Evolutionary conservation across 768 basidiomycete genomes (phyloP), one percentile per base, ranked within the genome.

Genomic region (Nidularia pulvinata): DNA sequence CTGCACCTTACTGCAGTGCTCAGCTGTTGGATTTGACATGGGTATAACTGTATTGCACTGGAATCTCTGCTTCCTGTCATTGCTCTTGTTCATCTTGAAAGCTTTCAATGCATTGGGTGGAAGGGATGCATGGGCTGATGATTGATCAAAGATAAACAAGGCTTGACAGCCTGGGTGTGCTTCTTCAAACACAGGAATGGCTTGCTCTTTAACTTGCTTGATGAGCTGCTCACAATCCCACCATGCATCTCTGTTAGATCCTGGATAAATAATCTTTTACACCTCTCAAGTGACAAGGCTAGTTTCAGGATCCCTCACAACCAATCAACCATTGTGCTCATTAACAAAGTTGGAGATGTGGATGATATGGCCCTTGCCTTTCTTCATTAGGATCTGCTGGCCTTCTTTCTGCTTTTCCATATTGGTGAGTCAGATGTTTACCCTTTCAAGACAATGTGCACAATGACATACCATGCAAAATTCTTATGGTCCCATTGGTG

Each of bases 291-390:
- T 43, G 42, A 69, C 57, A 6, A 51, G 46, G 10, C 66, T 62
- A 53, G 51, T 33, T 22, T 42, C 44, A n/a, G n/a, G n/a, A 53
- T 67, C 55, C 14, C 16, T 49, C n/a, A 58, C 19, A 45, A 68
- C 55, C 30, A 73, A 60, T 22, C 59, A 53, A 2, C 73, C 67
- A 48, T 35, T 61, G n/a, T 60, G 56, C 42, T 65, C 56, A 43
- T 62, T 62, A 42, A 75, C 65, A 51, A 75, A 75, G 44, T 70
- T 66, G 6, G 71, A 75, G 3, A 73, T 61, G 59, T 72, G 68
- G 33, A 74, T 73, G 7, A 68, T 50, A 3, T 58, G 52, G 14
- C 73, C 73, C 13, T 57, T 51, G 13, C 66, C 62, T 51, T 74
- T 70, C 54, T 67, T 62, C 33, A 52, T 55, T 6, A 68, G 51